Percentiles rank a stretch among this genome's conserved stretches.
Conservation (phyloP, 805 yeast species). For the Starmerella roubikii region DNA sequence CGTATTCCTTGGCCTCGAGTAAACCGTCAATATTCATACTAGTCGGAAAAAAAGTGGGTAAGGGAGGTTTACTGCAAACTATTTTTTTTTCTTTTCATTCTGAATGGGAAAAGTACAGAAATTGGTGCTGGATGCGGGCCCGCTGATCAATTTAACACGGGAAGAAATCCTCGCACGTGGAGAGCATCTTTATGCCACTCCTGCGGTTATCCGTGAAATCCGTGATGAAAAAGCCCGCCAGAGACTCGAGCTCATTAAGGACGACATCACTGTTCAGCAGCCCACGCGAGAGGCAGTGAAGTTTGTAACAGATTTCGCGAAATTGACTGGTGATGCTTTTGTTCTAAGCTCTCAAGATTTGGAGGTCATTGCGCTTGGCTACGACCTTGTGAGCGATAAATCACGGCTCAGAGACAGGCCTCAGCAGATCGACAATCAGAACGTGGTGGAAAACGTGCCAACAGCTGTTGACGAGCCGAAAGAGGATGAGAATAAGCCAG, state of each 20-base stretch:
- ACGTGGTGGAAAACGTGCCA: slow-evolving; percentile 1
- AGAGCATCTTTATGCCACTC: slow-evolving; percentile 66
- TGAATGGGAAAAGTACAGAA: slow-evolving; percentile 28
- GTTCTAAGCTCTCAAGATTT: slow-evolving; percentile 86
- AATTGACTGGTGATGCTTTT: slow-evolving; percentile 76
- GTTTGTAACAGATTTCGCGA: slow-evolving; percentile 62
- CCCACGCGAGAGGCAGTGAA: slow-evolving; percentile 55
- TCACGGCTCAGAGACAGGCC: slow-evolving; percentile 14
- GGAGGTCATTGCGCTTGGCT: slow-evolving; percentile 80
- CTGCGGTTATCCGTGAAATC: slow-evolving; percentile 78
- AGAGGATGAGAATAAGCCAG: slow-evolving; percentile 2
- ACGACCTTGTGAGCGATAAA: slow-evolving; percentile 40
- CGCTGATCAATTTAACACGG: slow-evolving; percentile 74
- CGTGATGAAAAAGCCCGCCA: slow-evolving; percentile 73
- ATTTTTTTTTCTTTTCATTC: not conserved
- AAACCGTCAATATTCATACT: not conserved
- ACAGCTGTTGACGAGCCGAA: slow-evolving; percentile 1
- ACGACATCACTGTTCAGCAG: slow-evolving; percentile 53
- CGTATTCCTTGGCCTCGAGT: slow-evolving; percentile 8
- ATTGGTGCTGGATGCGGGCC: slow-evolving; percentile 87
- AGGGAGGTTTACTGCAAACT: no score
- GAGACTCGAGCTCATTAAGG: slow-evolving; percentile 72
- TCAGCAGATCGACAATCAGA: slow-evolving; percentile 4
- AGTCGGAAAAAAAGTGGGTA: not conserved
- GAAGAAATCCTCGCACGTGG: slow-evolving; percentile 61